phyloP scores from a whole-genome alignment of 805 yeast species.

The Yamadazyma philogaea region DNA sequence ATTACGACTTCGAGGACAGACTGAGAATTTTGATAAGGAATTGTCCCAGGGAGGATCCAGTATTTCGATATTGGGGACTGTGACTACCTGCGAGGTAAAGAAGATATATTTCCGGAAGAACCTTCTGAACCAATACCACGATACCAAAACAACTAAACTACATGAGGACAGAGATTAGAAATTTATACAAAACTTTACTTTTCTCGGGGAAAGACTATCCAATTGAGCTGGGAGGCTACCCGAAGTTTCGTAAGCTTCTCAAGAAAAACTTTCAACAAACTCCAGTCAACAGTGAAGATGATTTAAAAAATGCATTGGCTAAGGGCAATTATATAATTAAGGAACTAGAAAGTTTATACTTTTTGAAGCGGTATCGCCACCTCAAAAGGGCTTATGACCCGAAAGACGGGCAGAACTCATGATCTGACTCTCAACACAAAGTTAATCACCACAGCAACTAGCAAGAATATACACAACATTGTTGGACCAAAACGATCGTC shows the following conservation, averaged over 20 bases:
- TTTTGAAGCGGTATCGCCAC: constrained; percentile 28
- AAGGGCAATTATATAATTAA: constrained; percentile 26
- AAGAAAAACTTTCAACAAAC: constrained; percentile 21
- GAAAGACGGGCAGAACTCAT: constrained; percentile 16
- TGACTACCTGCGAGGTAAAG: too few relatives aligned
- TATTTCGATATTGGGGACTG: too few relatives aligned
- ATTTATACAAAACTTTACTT: constrained; percentile 24
- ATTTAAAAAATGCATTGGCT: constrained; percentile 22
- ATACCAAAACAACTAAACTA: too few relatives aligned
- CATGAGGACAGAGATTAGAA: constrained; percentile 25
- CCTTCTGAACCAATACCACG: too few relatives aligned
- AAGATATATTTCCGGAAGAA: too few relatives aligned
- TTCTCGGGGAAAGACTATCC: constrained; percentile 38
- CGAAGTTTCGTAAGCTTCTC: constrained; percentile 19
- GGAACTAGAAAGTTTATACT: constrained; percentile 35
- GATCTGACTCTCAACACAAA: constrained; percentile 77
- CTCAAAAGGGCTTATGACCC: constrained; percentile 24
- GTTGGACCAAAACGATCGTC: constrained; percentile 99
- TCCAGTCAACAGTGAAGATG: constrained; percentile 13
- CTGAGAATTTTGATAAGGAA: too few relatives aligned
- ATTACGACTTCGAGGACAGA: too few relatives aligned
- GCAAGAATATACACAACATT: constrained; percentile 87
- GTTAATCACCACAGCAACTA: constrained; percentile 91
- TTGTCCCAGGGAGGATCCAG: too few relatives aligned
- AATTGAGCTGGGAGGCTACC: constrained; percentile 26